Conservation (phyloP, 371 early-diverging fungal genomes). For the Sporodiniella umbellata region DNA sequence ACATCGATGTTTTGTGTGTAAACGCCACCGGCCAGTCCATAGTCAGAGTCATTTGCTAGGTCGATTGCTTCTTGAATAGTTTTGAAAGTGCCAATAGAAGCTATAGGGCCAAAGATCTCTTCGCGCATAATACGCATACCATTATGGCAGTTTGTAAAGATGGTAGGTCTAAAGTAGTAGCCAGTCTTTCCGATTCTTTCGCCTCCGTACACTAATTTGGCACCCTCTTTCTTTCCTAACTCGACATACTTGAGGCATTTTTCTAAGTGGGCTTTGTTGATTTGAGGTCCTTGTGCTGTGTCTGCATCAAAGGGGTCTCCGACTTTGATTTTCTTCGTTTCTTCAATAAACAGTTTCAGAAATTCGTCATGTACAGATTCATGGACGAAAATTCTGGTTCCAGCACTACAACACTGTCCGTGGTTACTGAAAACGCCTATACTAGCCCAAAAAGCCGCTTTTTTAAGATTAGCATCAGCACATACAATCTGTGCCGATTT, state of each 20-base stretch:
- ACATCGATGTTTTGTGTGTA: slow-evolving; percentile 66
- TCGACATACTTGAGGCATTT: slow-evolving; percentile 64
- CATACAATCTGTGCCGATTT: slow-evolving; percentile 87
- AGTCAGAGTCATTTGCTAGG: slow-evolving; percentile 73
- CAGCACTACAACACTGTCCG: slow-evolving; percentile 90
- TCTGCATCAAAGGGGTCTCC: slow-evolving; percentile 59
- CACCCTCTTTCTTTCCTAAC: slow-evolving; percentile 57
- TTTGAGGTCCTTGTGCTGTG: slow-evolving; percentile 71
- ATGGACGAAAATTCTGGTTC: slow-evolving; percentile 83
- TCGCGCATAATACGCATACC: slow-evolving; percentile 68
- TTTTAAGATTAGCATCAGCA: slow-evolving; percentile 78
- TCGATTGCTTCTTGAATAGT: slow-evolving; percentile 74
- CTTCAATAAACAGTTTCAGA: slow-evolving; percentile 58
- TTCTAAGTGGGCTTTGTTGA: slow-evolving; percentile 76
- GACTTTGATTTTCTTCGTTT: slow-evolving; percentile 53
- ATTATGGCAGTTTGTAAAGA: slow-evolving; percentile 69
- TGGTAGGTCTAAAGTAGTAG: slow-evolving; percentile 79
- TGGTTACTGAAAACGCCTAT: slow-evolving; percentile 76
- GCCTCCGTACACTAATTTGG: slow-evolving; percentile 66
- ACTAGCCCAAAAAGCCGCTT: slow-evolving; percentile 69
- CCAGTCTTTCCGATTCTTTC: slow-evolving; percentile 65
- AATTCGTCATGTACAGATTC: slow-evolving; percentile 73
- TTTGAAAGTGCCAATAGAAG: slow-evolving; percentile 72
- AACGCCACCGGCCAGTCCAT: slow-evolving; percentile 88
- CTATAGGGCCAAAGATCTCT: slow-evolving; percentile 94